These are phyloP conservation scores for Pythium phragmitis DNA, from an alignment of 352 stramenopile species.

Conservation along the genomic window DNA sequence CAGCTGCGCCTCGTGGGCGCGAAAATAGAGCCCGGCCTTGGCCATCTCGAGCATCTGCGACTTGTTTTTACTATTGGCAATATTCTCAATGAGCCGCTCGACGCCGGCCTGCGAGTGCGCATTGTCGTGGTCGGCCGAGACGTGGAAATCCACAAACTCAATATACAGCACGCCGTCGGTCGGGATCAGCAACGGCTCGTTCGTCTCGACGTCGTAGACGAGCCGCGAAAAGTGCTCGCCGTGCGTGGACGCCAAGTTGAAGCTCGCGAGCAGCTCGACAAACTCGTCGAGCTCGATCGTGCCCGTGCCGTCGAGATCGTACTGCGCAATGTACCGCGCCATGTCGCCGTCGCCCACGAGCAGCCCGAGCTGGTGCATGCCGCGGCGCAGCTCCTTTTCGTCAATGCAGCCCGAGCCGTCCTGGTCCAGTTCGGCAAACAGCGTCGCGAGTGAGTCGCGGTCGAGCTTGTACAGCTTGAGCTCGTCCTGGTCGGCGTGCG, in stretches of 20 bases:
- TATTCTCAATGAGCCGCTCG: conserved; percentile 76
- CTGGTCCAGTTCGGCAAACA: conserved; percentile 69
- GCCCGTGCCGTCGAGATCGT: conserved; percentile 70
- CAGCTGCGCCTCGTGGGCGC: conserved; percentile 59
- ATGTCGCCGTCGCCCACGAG: conserved; percentile 49
- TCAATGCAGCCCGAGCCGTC: conserved; percentile 72
- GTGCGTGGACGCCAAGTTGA: conserved; percentile 47
- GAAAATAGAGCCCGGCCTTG: conserved; percentile 73
- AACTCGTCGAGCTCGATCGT: conserved; percentile 81
- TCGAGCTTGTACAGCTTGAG: conserved; percentile 42
- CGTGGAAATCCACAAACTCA: conserved; percentile 78
- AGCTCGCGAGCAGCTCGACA: conserved; percentile 71
- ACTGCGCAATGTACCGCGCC: conserved; percentile 59
- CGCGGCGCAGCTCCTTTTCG: conserved; percentile 46
- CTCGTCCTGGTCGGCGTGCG: conserved; percentile 30
- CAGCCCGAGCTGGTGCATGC: conserved; percentile 52
- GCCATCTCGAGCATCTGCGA: conserved; percentile 78
- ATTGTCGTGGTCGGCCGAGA: conserved; percentile 63
- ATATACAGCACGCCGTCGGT: conserved; percentile 54
- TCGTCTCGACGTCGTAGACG: conserved; percentile 65
- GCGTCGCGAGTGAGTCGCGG: conserved; percentile 39
- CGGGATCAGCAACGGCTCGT: conserved; percentile 58
- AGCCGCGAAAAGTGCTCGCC: conserved; percentile 44
- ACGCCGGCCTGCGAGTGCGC: conserved; percentile 66
- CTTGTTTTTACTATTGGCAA: conserved; percentile 74